Conservation (phyloP, 2,329 filamentous ascomycete species). For the Tolypocladium amazonense region DNA sequence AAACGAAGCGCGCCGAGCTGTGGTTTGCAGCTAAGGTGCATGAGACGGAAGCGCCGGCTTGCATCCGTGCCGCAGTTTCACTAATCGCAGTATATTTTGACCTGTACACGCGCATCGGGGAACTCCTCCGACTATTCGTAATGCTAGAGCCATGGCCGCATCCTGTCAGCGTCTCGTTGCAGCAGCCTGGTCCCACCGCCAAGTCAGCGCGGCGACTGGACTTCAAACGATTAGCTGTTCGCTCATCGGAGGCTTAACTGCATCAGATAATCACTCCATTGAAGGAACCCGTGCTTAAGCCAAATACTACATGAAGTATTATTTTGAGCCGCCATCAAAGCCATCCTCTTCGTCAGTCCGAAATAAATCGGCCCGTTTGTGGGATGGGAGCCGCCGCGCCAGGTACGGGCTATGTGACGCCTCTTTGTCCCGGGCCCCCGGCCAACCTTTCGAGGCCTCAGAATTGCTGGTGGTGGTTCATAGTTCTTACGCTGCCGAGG, state of each 20-base stretch:
- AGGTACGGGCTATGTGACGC: neutral
- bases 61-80: neutral
- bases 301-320: too few relatives aligned
- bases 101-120: neutral
- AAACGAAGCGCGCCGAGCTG: too few relatives aligned
- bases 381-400: neutral
- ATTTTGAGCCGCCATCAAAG: too few relatives aligned
- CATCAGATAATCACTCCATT: neutral
- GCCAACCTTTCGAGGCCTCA: neutral
- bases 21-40: neutral
- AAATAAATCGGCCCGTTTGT: neutral
- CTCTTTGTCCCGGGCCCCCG: neutral
- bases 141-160: neutral
- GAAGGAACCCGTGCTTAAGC: too few relatives aligned
- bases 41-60: neutral
- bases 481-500: neutral
- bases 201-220: neutral
- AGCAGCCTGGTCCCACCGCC: neutral
- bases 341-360: too few relatives aligned
- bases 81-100: neutral
- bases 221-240: neutral
- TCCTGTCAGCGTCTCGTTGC: neutral
- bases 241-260: neutral
- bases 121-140: too few relatives aligned
- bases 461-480: neutral